Evolutionary conservation across 148 eudicot species (phyloP).

Genomic region (Fagopyrum homotropicum): DNA sequence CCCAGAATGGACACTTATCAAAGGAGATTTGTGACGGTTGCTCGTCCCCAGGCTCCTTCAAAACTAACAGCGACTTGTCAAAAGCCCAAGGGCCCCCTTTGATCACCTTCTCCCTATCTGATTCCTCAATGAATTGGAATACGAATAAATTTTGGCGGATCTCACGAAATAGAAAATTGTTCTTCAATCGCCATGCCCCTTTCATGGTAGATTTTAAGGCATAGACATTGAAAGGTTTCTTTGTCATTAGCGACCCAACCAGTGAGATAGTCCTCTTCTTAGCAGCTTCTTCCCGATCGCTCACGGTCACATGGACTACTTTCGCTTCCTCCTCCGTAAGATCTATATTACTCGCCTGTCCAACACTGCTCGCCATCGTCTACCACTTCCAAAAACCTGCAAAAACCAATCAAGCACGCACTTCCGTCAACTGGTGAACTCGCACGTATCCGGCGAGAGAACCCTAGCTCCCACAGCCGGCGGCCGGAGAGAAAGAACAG

Average conservation of each 20-base stretch:
- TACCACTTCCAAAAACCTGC: not conserved
- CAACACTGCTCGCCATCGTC: too few relatives aligned
- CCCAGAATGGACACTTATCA: not conserved
- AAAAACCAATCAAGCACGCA: too few relatives aligned
- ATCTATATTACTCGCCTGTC: not conserved
- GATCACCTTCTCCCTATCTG: not conserved
- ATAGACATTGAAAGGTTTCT: not conserved
- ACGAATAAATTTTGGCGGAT: not conserved
- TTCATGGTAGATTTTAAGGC: not conserved
- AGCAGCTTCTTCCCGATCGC: not conserved
- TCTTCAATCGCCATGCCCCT: too few relatives aligned
- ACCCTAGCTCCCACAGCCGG: not conserved
- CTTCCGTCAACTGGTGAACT: too few relatives aligned
- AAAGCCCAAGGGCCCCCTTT: not conserved
- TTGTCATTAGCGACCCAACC: not conserved
- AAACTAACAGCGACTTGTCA: not conserved
- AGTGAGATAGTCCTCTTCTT: not conserved
- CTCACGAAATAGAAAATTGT: not conserved
- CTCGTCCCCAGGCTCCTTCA: slow-evolving; percentile 15
- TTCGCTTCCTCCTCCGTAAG: not conserved
- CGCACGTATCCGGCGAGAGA: not conserved
- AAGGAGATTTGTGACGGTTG: not conserved
- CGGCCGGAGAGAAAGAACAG: not conserved
- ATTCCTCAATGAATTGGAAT: not conserved
- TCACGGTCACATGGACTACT: too few relatives aligned